Evolutionary conservation across 2,329 filamentous ascomycete genomes (phyloP).

Genomic region (Aspergillus japonicus): DNA sequence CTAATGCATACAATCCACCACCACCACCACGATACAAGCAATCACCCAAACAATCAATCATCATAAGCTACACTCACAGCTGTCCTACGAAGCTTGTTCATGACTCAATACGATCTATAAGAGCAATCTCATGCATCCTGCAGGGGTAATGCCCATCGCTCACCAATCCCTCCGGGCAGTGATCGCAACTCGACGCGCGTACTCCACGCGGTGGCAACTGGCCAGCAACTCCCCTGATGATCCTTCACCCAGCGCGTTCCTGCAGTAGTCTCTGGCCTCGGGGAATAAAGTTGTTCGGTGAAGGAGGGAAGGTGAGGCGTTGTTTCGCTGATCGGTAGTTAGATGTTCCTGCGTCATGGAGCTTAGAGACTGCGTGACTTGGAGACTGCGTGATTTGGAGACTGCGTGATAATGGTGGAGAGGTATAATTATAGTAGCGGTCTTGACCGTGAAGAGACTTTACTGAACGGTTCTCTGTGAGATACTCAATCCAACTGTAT

Average conservation of each 20-base stretch:
- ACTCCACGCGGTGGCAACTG: background rate
- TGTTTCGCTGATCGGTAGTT: background rate
- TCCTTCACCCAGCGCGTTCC: conserved; percentile 1
- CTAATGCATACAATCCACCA: background rate
- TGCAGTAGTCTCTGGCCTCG: background rate
- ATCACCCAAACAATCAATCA: no score
- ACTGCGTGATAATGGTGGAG: background rate
- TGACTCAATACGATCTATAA: background rate
- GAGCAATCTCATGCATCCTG: conserved; percentile 7
- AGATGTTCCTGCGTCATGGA: no score
- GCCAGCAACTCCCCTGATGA: conserved; percentile 4
- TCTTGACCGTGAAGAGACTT: background rate
- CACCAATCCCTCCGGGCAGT: background rate
- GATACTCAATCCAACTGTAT: no score
- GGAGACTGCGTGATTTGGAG: no score
- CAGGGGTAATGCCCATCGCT: conserved; percentile 1
- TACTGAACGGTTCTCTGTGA: no score
- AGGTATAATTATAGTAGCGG: background rate
- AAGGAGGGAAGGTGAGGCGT: background rate
- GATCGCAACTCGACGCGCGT: conserved; percentile 5
- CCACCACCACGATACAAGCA: background rate
- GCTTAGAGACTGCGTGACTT: no score
- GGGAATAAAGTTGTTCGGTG: background rate
- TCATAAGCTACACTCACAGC: no score
- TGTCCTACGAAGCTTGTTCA: no score